Evolutionary conservation across 306 rosid genomes (phyloP).

Genomic region (Hippophae rhamnoides): DNA sequence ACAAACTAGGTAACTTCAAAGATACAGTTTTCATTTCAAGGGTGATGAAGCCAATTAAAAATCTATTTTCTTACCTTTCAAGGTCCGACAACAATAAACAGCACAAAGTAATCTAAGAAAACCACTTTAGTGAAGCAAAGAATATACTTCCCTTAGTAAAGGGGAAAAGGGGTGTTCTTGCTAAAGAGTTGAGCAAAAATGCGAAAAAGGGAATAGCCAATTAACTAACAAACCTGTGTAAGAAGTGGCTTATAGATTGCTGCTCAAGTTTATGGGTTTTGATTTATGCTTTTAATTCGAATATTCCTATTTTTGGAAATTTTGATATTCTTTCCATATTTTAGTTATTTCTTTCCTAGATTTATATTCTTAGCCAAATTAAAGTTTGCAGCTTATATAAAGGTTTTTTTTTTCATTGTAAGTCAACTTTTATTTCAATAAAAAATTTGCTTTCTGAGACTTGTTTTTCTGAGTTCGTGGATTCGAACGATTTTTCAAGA

Average conservation of each 20-base stretch:
- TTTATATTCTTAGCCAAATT: no score
- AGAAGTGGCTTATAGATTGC: constrained; percentile 38
- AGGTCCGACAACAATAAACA: background rate
- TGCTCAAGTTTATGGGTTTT: no score
- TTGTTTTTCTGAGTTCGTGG: no score
- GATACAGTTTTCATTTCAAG: background rate
- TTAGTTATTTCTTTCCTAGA: no score
- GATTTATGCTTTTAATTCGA: no score
- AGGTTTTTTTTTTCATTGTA: no score
- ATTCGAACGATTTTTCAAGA: no score
- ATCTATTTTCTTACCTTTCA: background rate
- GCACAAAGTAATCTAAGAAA: background rate
- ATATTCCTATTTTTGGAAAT: no score
- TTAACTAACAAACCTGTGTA: constrained; percentile 55
- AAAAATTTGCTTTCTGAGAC: no score
- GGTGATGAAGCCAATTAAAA: background rate
- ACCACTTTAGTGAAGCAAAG: background rate
- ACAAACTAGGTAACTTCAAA: constrained; percentile 17
- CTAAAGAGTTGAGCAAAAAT: background rate
- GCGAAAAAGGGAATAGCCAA: constrained; percentile 6
- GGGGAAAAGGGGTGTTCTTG: background rate
- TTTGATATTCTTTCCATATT: no score
- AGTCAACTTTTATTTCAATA: no score
- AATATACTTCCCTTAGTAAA: background rate
- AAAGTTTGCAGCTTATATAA: no score